Evolutionary conservation across 2,329 filamentous ascomycete species (phyloP).

Genomic region (Dothistroma septosporum): DNA sequence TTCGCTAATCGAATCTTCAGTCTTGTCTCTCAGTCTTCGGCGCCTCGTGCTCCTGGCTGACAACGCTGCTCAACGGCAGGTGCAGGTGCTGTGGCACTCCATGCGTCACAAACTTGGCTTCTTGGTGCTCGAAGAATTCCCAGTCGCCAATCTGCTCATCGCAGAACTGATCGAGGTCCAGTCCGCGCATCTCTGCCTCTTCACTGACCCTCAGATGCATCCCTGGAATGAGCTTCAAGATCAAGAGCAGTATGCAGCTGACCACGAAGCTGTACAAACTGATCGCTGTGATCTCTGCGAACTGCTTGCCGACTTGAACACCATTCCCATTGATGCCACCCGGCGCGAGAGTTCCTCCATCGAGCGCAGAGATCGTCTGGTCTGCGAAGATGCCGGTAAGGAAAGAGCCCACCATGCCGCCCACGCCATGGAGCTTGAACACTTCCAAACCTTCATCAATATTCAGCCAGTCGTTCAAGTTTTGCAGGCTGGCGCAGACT

Average conservation of each 20-base stretch:
- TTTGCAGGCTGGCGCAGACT: slow-evolving; percentile 47
- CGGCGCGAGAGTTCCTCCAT: slow-evolving; percentile 47
- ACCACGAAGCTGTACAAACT: slow-evolving; percentile 52
- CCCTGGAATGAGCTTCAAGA: slow-evolving; percentile 53
- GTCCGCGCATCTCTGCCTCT: slow-evolving; percentile 53
- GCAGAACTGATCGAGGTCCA: slow-evolving; percentile 54
- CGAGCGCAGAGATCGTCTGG: slow-evolving; percentile 46
- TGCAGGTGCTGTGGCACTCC: slow-evolving; percentile 22
- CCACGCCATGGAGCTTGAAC: slow-evolving; percentile 57
- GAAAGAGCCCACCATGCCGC: slow-evolving; percentile 56
- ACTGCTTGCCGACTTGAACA: slow-evolving; percentile 53
- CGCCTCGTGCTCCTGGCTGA: slow-evolving; percentile 6
- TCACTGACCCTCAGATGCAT: slow-evolving; percentile 53
- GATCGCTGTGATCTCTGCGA: slow-evolving; percentile 55
- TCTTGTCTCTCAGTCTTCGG: slow-evolving; percentile 11
- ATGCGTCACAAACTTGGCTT: slow-evolving; percentile 20
- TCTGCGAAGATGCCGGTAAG: slow-evolving; percentile 56
- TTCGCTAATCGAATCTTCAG: background rate
- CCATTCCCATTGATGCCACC: slow-evolving; percentile 54
- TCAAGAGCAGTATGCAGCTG: slow-evolving; percentile 49
- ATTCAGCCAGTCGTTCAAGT: slow-evolving; percentile 52
- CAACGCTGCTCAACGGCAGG: slow-evolving; percentile 14
- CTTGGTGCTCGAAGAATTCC: slow-evolving; percentile 25
- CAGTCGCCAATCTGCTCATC: slow-evolving; percentile 51
- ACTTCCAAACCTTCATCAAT: slow-evolving; percentile 59